These are phyloP conservation scores for Euclidium syriacum DNA, from an alignment of 345 rosid genomes.

Conservation along the genomic window DNA sequence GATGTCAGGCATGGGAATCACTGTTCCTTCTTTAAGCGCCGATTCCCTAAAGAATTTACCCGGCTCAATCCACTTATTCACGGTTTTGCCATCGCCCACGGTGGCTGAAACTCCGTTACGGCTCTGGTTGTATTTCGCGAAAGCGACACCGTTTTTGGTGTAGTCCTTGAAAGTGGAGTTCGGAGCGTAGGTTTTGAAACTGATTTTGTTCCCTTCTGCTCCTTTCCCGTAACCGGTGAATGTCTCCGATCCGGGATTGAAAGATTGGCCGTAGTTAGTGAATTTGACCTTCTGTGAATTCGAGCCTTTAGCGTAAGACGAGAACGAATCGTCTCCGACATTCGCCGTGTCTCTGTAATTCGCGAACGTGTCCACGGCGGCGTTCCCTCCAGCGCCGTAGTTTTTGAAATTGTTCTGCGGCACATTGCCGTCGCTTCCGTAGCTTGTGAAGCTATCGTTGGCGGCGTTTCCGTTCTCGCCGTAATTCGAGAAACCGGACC, in stretches of 20 bases:
- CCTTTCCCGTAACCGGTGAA: slow-evolving; percentile 58
- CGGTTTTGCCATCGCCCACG: slow-evolving; percentile 36
- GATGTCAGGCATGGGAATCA: slow-evolving; percentile 81
- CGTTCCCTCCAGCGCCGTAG: slow-evolving; percentile 53
- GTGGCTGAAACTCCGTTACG: background rate
- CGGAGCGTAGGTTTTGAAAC: slow-evolving; percentile 47
- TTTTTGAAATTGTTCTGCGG: slow-evolving; percentile 60
- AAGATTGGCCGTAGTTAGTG: slow-evolving; percentile 49
- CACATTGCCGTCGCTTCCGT: slow-evolving; percentile 54
- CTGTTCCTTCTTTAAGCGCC: slow-evolving; percentile 46
- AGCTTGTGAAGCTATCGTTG: slow-evolving; percentile 57
- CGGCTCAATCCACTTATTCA: slow-evolving; percentile 72
- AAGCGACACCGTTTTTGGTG: slow-evolving; percentile 36
- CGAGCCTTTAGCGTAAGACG: slow-evolving; percentile 60
- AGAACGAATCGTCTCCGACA: slow-evolving; percentile 58
- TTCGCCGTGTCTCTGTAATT: slow-evolving; percentile 55
- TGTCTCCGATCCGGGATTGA: slow-evolving; percentile 48
- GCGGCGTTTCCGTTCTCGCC: slow-evolving; percentile 57
- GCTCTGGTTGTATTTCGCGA: slow-evolving; percentile 40
- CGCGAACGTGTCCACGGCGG: slow-evolving; percentile 39
- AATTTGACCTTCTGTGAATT: slow-evolving; percentile 38
- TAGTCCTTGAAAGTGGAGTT: slow-evolving; percentile 56
- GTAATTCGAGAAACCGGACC: slow-evolving; percentile 59
- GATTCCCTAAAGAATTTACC: slow-evolving; percentile 82
- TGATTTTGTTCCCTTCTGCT: slow-evolving; percentile 29